A percentile compares a stretch with the other conserved stretches of the same genome.
Conservation (phyloP, 148 eudicot species). For the Oxyria digyna region DNA sequence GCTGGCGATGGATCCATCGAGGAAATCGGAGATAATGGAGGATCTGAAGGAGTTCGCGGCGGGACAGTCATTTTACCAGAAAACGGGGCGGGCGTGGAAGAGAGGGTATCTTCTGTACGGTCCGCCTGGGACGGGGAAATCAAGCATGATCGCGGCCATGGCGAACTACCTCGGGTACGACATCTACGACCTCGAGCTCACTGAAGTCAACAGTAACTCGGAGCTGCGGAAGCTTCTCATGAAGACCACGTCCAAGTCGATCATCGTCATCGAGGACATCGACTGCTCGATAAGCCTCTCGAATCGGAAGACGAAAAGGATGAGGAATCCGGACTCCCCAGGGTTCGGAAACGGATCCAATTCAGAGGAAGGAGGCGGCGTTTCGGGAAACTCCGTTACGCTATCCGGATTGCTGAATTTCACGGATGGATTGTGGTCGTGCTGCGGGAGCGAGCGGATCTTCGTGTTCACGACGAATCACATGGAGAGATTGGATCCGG, state of each 20-base stretch:
- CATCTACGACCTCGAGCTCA: conserved; percentile 73
- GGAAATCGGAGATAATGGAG: conserved; percentile 42
- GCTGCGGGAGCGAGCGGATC: conserved; percentile 91
- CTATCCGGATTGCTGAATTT: conserved; percentile 79
- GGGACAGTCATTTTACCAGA: conserved; percentile 57
- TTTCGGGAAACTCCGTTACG: conserved; percentile 30
- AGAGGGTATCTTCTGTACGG: conserved; percentile 76
- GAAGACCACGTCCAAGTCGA: conserved; percentile 88
- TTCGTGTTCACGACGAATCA: conserved; percentile 93
- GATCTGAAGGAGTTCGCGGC: conserved; percentile 58
- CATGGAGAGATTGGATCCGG: conserved; percentile 78
- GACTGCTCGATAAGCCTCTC: conserved; percentile 69
- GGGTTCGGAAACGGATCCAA: conserved; percentile 7
- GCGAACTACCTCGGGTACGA: conserved; percentile 75
- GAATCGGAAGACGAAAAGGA: conserved; percentile 21
- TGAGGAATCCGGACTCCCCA: background rate
- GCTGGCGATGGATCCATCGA: conserved; percentile 62
- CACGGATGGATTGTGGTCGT: conserved; percentile 94
- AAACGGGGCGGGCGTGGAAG: conserved; percentile 92
- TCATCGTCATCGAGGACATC: conserved; percentile 86
- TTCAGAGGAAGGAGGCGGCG: conserved; percentile 12
- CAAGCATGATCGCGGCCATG: conserved; percentile 97
- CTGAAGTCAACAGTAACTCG: conserved; percentile 71
- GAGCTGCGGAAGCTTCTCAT: conserved; percentile 71
- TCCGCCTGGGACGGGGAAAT: conserved; percentile 93